These are phyloP conservation scores for Debaryomyces nepalensis DNA, from an alignment of 1,139 yeast species.

Conservation along the genomic window DNA sequence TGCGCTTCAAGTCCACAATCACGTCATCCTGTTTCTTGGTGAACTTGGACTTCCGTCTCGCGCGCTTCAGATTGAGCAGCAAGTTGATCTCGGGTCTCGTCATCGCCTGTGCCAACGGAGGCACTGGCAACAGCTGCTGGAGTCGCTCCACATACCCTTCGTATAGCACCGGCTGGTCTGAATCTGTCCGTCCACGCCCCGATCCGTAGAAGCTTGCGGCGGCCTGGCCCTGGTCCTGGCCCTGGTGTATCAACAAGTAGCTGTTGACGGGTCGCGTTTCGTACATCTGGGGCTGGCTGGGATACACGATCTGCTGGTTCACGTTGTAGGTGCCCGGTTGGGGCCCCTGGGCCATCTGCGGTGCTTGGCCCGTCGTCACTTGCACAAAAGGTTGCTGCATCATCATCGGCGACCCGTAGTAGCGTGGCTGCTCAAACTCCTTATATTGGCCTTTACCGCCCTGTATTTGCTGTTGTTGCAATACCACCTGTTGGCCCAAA, in stretches of 20 bases:
- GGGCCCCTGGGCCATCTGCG: conserved; percentile 2
- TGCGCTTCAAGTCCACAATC: conserved; percentile 63
- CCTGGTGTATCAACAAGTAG: conserved; percentile 17
- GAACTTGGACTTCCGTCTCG: conserved; percentile 21
- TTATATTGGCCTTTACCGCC: conserved; percentile 6
- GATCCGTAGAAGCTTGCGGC: conserved; percentile 6
- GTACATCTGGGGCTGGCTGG: conserved; percentile 12
- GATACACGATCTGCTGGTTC: conserved; percentile 12
- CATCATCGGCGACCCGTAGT: conserved; percentile 14
- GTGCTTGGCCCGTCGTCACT: conserved; percentile 3
- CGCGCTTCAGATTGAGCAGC: conserved; percentile 14
- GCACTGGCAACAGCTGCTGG: conserved; percentile 36
- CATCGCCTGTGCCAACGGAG: conserved; percentile 40
- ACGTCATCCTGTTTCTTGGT: conserved; percentile 69
- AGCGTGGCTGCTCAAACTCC: conserved; percentile 15
- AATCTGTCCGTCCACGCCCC: neutral
- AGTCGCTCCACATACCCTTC: conserved; percentile 13
- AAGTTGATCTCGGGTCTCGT: conserved; percentile 35
- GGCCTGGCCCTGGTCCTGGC: neutral
- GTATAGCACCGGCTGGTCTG: conserved; percentile 5
- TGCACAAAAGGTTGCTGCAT: conserved; percentile 15
- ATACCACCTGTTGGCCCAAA: neutral
- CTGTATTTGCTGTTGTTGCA: neutral
- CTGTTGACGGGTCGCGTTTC: conserved; percentile 17
- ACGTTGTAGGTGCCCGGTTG: conserved; percentile 11